These are phyloP conservation scores for Neurospora pannonica DNA, from an alignment of 495 filamentous ascomycete species.

Conservation along the genomic window DNA sequence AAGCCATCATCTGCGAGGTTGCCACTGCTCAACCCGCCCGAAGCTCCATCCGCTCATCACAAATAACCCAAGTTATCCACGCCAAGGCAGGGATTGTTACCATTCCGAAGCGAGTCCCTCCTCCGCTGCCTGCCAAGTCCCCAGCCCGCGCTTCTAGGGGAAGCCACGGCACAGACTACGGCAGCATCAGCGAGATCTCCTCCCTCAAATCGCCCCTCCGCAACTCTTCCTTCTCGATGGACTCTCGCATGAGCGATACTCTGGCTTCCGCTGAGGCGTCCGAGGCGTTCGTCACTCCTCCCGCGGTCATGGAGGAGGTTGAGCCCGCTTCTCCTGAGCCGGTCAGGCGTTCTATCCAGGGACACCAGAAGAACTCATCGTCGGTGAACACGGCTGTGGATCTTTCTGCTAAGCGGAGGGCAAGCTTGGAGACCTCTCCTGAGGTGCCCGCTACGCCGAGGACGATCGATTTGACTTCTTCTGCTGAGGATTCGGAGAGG, in stretches of 20 bases:
- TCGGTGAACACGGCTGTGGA: constrained; percentile 22
- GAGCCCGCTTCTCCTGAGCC: background rate
- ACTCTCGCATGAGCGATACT: constrained; percentile 5
- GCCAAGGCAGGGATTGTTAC: constrained; percentile 55
- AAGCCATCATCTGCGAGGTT: constrained; percentile 44
- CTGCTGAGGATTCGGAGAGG: constrained; percentile 20
- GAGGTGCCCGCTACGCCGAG: constrained; percentile 11
- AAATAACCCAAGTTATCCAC: constrained; percentile 31
- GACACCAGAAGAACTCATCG: constrained; percentile 22
- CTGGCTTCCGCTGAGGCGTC: constrained; percentile 2
- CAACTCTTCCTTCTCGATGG: constrained; percentile 19
- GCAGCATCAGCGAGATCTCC: constrained; percentile 17
- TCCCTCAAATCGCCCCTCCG: constrained; percentile 22
- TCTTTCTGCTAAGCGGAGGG: background rate
- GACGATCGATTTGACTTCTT: constrained; percentile 13
- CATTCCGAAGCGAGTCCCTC: constrained; percentile 61
- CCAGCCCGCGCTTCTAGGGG: constrained; percentile 39
- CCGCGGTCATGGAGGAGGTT: constrained; percentile 1
- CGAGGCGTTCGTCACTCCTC: constrained; percentile 5
- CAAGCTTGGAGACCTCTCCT: background rate
- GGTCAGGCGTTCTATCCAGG: constrained; percentile 1
- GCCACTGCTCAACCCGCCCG: constrained; percentile 38
- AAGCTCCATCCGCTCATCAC: constrained; percentile 41
- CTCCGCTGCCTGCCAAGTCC: constrained; percentile 53
- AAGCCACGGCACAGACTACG: constrained; percentile 23